Base-by-base conservation (phyloP, 257 asterid species). In the Rhazya stricta region DNA sequence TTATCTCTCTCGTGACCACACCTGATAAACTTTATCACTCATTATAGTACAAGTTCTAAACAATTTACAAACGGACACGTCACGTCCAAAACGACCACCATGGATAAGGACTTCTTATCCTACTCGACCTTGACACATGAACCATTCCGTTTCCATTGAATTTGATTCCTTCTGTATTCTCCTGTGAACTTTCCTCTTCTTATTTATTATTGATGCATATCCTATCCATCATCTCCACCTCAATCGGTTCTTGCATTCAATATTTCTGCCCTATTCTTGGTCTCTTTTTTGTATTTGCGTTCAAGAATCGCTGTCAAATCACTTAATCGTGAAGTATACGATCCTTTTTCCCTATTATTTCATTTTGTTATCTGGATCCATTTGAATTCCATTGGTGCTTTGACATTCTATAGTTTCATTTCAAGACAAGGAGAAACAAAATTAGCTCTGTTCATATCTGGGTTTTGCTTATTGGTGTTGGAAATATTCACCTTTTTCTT, bases 81-180 rank as follows among this genome's bases (percentile, higher is more conserved):
- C 71, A 46, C 36, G 30, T 2, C 48, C 27, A 54, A 65, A 1
- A 19, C 48, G 54, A 63, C 61, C 57, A 48, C 39, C 43, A 12
- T 46, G 76, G 80, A 71, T 77, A 77, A 77, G 76, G 80, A 77
- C 76, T 48, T 13, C 72, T 23, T 9, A 3, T 61, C 79, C 73
- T 42, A 42, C 75, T 30, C n/a, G 21, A 23, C 15, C 42, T 18
- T 37, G 71, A 69, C 60, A 4, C 74, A 37, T 63, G 37, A 60
- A 1, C 46, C 29, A 63, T 63, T 37, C 45, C 27, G 0, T 0
- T 23, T 9, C 11, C 19, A 8, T 5, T 29, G 19, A 29, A 46
- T 51, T 34, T 34, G 15, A 45, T 32, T 45, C 57, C 58, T 6
- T 32, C 27, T 18, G 15, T 34, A 6, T 5, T 34, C 68, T 39